Conservation (phyloP, 371 early-diverging fungal genomes). For the Haplosporangium sp. region DNA sequence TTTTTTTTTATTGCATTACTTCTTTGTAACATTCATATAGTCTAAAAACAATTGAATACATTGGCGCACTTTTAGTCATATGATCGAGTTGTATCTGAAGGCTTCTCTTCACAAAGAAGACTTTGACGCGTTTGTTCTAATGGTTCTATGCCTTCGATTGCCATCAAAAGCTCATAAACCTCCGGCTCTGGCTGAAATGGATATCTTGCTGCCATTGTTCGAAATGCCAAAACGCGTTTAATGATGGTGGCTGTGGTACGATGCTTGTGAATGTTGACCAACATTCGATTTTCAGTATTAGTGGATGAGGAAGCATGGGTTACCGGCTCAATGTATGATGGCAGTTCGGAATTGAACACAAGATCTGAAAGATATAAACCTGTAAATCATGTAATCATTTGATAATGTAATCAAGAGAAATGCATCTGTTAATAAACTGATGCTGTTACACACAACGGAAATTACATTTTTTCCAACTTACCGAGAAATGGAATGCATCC, state of each 20-base stretch:
- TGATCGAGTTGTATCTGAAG: background rate
- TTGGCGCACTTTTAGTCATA: background rate
- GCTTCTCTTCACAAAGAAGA: conserved; percentile 22
- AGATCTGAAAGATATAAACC: conserved; percentile 76
- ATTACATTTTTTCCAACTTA: conserved; percentile 17
- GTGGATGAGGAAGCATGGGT: background rate
- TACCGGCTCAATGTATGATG: conserved; percentile 60
- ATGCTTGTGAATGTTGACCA: conserved; percentile 74
- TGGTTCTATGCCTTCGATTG: conserved; percentile 25
- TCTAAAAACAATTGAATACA: too few relatives aligned
- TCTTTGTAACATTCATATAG: too few relatives aligned
- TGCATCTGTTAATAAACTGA: too few relatives aligned
- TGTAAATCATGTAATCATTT: conserved; percentile 4
- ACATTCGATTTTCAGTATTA: conserved; percentile 5
- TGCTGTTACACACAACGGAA: too few relatives aligned
- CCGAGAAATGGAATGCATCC: conserved; percentile 77
- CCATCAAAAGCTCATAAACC: conserved; percentile 45
- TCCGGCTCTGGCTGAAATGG: conserved; percentile 62
- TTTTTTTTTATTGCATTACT: too few relatives aligned
- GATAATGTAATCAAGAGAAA: too few relatives aligned
- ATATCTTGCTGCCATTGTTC: conserved; percentile 65
- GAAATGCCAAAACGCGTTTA: conserved; percentile 71
- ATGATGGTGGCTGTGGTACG: conserved; percentile 74
- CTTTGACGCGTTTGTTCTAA: conserved; percentile 23
- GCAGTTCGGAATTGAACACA: conserved; percentile 73